Percentiles rank a stretch among this genome's conserved stretches.
These are phyloP conservation scores for Entelexis sorbosivorans DNA, from an alignment of 1,139 yeast genomes.

Conservation along the genomic window DNA sequence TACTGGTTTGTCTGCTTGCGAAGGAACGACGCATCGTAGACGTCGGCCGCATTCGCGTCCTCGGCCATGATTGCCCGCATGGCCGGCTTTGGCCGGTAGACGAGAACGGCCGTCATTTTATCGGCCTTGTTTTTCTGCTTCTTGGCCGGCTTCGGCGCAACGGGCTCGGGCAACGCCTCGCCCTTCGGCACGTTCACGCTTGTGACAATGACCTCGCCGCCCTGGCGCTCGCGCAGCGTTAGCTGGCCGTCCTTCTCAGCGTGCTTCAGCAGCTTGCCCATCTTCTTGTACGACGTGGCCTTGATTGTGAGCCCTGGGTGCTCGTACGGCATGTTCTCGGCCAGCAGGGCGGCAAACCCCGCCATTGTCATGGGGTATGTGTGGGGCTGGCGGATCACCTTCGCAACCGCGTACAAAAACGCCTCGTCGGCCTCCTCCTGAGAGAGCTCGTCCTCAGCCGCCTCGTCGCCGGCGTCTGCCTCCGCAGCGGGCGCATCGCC, in stretches of 20 bases:
- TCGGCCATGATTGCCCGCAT: slow-evolving; percentile 11
- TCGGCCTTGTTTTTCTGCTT: slow-evolving; percentile 39
- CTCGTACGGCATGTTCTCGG: slow-evolving; percentile 53
- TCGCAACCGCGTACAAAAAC: slow-evolving; percentile 57
- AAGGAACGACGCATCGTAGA: slow-evolving; percentile 44
- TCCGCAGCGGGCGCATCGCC: not conserved
- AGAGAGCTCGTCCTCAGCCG: slow-evolving; percentile 33
- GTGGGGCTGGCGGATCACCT: slow-evolving; percentile 40
- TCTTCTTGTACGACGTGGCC: slow-evolving; percentile 80
- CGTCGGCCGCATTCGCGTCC: slow-evolving; percentile 9
- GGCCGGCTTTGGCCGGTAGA: slow-evolving; percentile 21
- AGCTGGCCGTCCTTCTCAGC: slow-evolving; percentile 67
- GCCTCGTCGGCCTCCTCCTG: slow-evolving; percentile 69
- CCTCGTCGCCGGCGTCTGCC: slow-evolving; percentile 8
- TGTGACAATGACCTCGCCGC: slow-evolving; percentile 52
- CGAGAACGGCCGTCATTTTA: slow-evolving; percentile 39
- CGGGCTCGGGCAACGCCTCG: slow-evolving; percentile 39
- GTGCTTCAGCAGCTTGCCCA: slow-evolving; percentile 70
- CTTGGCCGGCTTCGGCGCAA: slow-evolving; percentile 45
- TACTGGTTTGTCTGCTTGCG: slow-evolving; percentile 49
- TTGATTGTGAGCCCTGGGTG: slow-evolving; percentile 55
- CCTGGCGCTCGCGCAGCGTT: slow-evolving; percentile 63
- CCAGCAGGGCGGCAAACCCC: slow-evolving; percentile 39
- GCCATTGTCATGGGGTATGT: slow-evolving; percentile 47
- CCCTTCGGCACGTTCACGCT: slow-evolving; percentile 38